These are phyloP conservation scores for Talaromyces stipitatus DNA, from an alignment of 495 filamentous ascomycete genomes.

Conservation along the genomic window DNA sequence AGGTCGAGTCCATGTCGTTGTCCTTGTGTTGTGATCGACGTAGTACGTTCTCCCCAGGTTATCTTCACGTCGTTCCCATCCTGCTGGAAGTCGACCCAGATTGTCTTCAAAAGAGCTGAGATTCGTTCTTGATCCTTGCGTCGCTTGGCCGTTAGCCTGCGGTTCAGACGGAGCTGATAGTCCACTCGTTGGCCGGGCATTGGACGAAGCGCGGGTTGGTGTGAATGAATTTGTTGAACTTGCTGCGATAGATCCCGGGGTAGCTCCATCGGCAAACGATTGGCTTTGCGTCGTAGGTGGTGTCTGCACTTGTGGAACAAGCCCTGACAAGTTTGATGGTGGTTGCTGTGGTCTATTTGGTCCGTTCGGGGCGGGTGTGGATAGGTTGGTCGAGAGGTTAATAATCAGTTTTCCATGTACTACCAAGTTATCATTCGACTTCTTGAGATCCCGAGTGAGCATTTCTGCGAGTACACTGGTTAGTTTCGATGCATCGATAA, in stretches of 20 bases:
- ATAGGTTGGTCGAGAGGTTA: constrained; percentile 86
- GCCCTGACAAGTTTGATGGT: constrained; percentile 31
- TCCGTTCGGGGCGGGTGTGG: constrained; percentile 41
- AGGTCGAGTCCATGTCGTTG: constrained; percentile 92
- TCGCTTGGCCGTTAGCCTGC: constrained; percentile 25
- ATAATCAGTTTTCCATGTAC: constrained; percentile 97
- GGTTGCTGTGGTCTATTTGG: constrained; percentile 29
- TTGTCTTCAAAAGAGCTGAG: constrained; percentile 93
- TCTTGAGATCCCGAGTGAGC: constrained; percentile 97
- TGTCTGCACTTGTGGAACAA: constrained; percentile 30
- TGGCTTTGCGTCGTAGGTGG: constrained; percentile 24
- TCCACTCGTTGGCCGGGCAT: constrained; percentile 21
- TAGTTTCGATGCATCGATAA: constrained; percentile 2
- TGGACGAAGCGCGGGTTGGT: constrained; percentile 32
- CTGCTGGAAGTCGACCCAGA: constrained; percentile 83
- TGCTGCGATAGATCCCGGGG: constrained; percentile 8
- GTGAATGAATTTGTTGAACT: constrained; percentile 29
- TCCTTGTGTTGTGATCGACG: constrained; percentile 95
- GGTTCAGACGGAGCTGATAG: constrained; percentile 21
- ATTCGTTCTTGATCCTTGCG: constrained; percentile 38
- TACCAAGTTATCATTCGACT: constrained; percentile 95
- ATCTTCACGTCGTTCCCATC: constrained; percentile 95
- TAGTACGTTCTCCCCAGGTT: constrained; percentile 98
- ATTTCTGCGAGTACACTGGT: constrained; percentile 53
- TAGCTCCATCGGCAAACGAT: constrained; percentile 22